phyloP scores from a whole-genome alignment of 2,329 filamentous ascomycete genomes.

The Fulvia fulva region DNA sequence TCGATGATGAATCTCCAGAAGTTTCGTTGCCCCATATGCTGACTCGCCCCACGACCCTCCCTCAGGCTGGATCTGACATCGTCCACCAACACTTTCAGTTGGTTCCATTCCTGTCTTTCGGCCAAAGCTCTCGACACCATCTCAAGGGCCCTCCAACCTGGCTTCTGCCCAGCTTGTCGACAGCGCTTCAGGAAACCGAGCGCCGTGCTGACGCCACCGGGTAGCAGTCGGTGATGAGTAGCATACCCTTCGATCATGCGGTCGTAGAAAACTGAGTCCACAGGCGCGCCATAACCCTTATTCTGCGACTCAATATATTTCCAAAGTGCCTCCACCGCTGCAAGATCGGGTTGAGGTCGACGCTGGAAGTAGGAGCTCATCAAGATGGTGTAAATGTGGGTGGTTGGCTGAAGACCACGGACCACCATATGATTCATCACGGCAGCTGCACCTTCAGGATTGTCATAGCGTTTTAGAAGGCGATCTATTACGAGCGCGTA shows the following conservation, averaged over 20 bases:
- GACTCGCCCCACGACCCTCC: slow-evolving; percentile 5
- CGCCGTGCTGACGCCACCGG: slow-evolving; percentile 49
- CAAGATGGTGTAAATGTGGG: slow-evolving; percentile 72
- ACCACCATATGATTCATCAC: slow-evolving; percentile 61
- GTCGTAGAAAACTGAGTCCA: slow-evolving; percentile 64
- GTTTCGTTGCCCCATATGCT: slow-evolving; percentile 3
- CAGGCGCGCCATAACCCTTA: slow-evolving; percentile 12
- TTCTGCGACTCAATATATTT: slow-evolving; percentile 39
- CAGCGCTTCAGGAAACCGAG: slow-evolving; percentile 41
- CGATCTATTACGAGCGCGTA: slow-evolving; percentile 69
- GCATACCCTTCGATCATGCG: slow-evolving; percentile 66
- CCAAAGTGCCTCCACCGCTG: slow-evolving; percentile 59
- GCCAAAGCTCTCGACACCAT: slow-evolving; percentile 38
- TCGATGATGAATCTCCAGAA: slow-evolving; percentile 19
- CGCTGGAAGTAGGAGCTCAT: slow-evolving; percentile 61
- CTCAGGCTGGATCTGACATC: slow-evolving; percentile 11
- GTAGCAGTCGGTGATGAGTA: slow-evolving; percentile 31
- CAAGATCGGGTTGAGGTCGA: slow-evolving; percentile 53
- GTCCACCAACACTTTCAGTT: slow-evolving; percentile 34
- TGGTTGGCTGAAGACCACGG: slow-evolving; percentile 51
- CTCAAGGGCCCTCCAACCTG: slow-evolving; percentile 41
- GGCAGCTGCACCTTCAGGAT: slow-evolving; percentile 51
- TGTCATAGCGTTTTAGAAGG: slow-evolving; percentile 50
- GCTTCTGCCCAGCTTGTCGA: slow-evolving; percentile 38
- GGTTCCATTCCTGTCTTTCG: slow-evolving; percentile 34